Evolutionary conservation across 2,329 filamentous ascomycete species (phyloP).

Genomic region (Xylaria digitata): DNA sequence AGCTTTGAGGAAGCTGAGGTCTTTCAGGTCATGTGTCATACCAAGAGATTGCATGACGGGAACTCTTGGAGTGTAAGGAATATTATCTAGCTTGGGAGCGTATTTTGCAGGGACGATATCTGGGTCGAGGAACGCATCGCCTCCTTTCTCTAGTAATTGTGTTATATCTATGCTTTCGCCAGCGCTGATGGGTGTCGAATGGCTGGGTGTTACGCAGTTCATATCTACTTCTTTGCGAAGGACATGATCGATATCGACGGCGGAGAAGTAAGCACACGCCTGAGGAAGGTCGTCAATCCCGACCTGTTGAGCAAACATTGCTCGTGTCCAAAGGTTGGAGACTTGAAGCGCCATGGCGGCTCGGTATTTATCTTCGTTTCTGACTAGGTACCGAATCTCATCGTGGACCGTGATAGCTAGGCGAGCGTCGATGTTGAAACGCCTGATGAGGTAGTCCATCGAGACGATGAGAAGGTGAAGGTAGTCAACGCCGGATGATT

Average conservation of each 20-base stretch:
- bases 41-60: conserved; percentile 83
- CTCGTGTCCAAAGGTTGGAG: conserved; percentile 94
- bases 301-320: conserved; percentile 97
- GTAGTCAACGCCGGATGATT: conserved; percentile 97
- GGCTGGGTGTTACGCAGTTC: conserved; percentile 93
- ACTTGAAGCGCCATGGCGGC: conserved; percentile 93
- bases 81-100: conserved; percentile 69
- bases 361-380: conserved; percentile 85
- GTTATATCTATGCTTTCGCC: conserved; percentile 89
- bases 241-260: conserved; percentile 93
- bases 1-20: conserved; percentile 78
- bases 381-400: conserved; percentile 94
- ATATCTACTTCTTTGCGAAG: conserved; percentile 98
- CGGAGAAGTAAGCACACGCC: conserved; percentile 93
- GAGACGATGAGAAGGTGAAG: conserved; percentile 90
- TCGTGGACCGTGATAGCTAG: conserved; percentile 96
- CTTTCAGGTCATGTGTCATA: conserved; percentile 56
- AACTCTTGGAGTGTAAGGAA: conserved; percentile 75
- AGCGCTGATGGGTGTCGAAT: conserved; percentile 79
- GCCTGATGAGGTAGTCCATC: conserved; percentile 92
- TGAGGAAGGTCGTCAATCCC: conserved; percentile 96
- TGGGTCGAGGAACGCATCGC: conserved; percentile 75
- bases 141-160: conserved; percentile 79
- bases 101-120: conserved; percentile 63
- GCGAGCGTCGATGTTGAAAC: conserved; percentile 86